Base-by-base conservation (phyloP, 1,284 basidiomycete species). In the Sporisorium reilianum region DNA sequence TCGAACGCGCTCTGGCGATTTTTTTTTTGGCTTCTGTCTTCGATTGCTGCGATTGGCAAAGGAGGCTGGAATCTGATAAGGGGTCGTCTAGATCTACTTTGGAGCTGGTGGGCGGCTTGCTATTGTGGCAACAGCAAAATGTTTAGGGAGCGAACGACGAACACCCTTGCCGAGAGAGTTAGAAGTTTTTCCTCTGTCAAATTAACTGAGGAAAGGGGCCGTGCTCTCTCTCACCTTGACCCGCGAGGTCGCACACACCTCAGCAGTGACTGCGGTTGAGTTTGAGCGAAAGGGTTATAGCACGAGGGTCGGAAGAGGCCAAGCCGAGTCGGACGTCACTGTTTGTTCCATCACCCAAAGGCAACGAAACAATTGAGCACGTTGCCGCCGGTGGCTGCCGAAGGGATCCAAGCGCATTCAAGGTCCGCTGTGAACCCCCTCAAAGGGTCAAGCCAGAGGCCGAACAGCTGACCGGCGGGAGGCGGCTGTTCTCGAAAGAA, bases 341-440 rank as follows among this genome's bases (percentile, higher is more conserved):
- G 38, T 20, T 41, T 9, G 38, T 4, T 3, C 16, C n/a, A 9
- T 51, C 34, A 16, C 14, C n/a, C 12, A 22, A 11, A 14, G 22
- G 10, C 48, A 22, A 50, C 30, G 30, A 22, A 23, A 23, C 23
- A 46, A 25, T 34, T 34, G 59, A 44, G 62, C 62, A 58, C 62
- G 55, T 64, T 64, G 55, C 55, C 55, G 62, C 42, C 55, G 62
- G 55, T 32, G 36, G 34, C 18, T 53, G 55, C 62, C 62, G 55
- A 53, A 46, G 38, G 38, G 10, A n/a, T 26, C 9, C 50, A 26
- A 34, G 28, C 16, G 11, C 22, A 22, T 23, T n/a, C 20, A 28
- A 28, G 25, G 22, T 41, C n/a, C n/a, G n/a, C n/a, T n/a, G n/a
- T n/a, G n/a, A n/a, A n/a, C n/a, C n/a, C n/a, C n/a, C n/a, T n/a